phyloP scores from a whole-genome alignment of 2,329 filamentous ascomycete species.

The Xylariomycetidae sp. region DNA sequence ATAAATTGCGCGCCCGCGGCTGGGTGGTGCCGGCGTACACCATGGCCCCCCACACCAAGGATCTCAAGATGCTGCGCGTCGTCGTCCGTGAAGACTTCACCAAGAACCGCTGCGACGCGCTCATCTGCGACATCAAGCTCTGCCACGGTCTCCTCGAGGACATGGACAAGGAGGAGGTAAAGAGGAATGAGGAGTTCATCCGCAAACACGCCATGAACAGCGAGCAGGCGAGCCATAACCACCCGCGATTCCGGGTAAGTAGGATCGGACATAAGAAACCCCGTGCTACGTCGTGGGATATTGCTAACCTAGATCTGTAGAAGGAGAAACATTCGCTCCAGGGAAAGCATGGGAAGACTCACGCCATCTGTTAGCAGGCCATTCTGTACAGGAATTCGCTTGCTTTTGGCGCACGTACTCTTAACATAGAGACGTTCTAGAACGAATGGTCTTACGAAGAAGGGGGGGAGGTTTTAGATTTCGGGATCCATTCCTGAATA shows the following conservation, averaged over 20 bases:
- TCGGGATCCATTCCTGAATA: too few species aligned
- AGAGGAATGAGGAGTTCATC: slow-evolving; percentile 64
- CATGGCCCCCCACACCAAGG: slow-evolving; percentile 83
- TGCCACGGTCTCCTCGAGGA: slow-evolving; percentile 66
- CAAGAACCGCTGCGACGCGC: slow-evolving; percentile 71
- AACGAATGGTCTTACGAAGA: too few species aligned
- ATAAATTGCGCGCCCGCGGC: slow-evolving; percentile 77
- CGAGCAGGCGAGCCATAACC: slow-evolving; percentile 49
- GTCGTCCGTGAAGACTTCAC: slow-evolving; percentile 93
- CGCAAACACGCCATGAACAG: slow-evolving; percentile 49
- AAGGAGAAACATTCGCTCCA: slow-evolving; percentile 83
- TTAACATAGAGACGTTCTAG: too few species aligned
- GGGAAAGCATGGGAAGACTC: slow-evolving; percentile 87
- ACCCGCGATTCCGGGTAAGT: slow-evolving; percentile 46
- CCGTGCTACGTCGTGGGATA: not conserved
- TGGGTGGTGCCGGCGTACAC: slow-evolving; percentile 97
- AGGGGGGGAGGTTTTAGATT: too few species aligned
- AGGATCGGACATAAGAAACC: slow-evolving; percentile 1
- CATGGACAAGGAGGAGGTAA: slow-evolving; percentile 69
- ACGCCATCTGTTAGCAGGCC: slow-evolving; percentile 72
- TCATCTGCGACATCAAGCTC: slow-evolving; percentile 75
- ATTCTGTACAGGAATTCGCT: too few species aligned
- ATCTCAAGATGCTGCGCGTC: slow-evolving; percentile 85
- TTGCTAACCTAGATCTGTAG: slow-evolving; percentile 26
- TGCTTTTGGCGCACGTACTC: too few species aligned